A percentile compares a stretch with the other conserved stretches of the same genome.
phyloP scores from a whole-genome alignment of 176 grass and related monocot genomes.

The Ensete ventricosum region DNA sequence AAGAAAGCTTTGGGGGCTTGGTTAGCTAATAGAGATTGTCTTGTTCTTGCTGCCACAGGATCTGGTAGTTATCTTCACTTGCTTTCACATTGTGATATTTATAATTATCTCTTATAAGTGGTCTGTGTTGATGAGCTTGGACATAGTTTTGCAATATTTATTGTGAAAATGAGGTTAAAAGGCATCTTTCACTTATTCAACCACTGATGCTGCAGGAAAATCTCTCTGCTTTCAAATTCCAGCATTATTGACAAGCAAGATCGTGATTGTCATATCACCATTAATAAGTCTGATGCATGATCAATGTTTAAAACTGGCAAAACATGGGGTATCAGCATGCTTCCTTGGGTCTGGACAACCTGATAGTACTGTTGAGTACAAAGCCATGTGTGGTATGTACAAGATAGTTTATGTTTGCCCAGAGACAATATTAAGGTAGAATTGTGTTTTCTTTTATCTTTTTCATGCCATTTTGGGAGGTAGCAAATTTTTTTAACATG shows the following conservation, averaged over 20 bases:
- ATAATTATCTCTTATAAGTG: not conserved
- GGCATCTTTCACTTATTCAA: conserved; percentile 11
- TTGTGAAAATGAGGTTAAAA: conserved; percentile 5
- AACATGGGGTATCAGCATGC: conserved; percentile 77
- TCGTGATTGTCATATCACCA: conserved; percentile 84
- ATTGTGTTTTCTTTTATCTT: not conserved
- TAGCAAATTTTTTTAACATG: conserved; percentile 4
- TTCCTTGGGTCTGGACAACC: conserved; percentile 95
- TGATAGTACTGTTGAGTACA: conserved; percentile 62
- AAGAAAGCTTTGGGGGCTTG: conserved; percentile 78
- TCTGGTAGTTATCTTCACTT: conserved; percentile 37
- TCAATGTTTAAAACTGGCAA: conserved; percentile 84
- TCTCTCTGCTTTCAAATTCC: conserved; percentile 94
- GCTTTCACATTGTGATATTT: not conserved
- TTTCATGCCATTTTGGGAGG: conserved; percentile 18
- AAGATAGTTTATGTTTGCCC: conserved; percentile 96
- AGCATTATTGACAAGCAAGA: conserved; percentile 62
- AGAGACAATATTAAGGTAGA: conserved; percentile 84
- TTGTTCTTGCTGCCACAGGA: conserved; percentile 87
- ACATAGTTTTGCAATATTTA: conserved; percentile 7
- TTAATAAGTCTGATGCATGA: conserved; percentile 99
- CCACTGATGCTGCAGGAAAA: conserved; percentile 48
- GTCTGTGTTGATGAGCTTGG: not conserved
- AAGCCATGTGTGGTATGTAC: conserved; percentile 85
- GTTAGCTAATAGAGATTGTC: conserved; percentile 56